Percentiles rank a stretch among this genome's conserved stretches.
Conservation (phyloP, 768 basidiomycete genomes). For the Cystobasidium onofrii region DNA sequence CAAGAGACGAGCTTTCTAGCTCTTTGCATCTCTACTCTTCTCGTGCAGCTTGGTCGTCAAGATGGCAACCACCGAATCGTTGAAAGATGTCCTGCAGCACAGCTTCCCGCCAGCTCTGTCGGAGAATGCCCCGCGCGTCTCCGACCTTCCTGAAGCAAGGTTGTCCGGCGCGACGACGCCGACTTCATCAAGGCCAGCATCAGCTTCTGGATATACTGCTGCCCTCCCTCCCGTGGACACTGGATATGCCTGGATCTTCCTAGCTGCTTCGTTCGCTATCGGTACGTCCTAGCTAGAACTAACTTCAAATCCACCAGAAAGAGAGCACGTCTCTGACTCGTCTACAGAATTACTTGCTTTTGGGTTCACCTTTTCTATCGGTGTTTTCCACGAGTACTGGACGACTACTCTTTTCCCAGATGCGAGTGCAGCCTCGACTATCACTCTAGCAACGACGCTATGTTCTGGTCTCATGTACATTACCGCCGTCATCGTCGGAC, state of each 20-base stretch:
- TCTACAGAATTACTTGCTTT: conserved; percentile 16
- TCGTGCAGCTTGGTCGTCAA: background rate
- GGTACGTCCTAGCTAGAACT: conserved; percentile 1
- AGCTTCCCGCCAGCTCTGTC: background rate
- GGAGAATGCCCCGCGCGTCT: background rate
- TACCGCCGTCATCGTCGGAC: background rate
- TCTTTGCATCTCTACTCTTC: background rate
- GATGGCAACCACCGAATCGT: background rate
- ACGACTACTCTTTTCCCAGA: background rate
- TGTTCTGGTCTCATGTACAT: conserved; percentile 15
- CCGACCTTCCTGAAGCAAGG: background rate
- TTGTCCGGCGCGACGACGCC: background rate
- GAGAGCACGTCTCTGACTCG: too few relatives aligned
- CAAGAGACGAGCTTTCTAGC: background rate
- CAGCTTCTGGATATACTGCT: background rate
- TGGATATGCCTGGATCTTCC: conserved; percentile 25
- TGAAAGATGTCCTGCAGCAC: background rate
- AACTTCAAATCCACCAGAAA: too few relatives aligned
- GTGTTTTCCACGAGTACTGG: conserved; percentile 26
- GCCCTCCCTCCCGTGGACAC: conserved; percentile 7
- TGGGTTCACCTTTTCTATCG: conserved; percentile 12
- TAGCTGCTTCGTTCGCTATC: conserved; percentile 9
- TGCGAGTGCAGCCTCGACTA: background rate
- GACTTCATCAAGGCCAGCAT: background rate
- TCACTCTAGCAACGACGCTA: conserved; percentile 10